Evolutionary conservation across 2,329 filamentous ascomycete genomes (phyloP).

Genomic region (Microcera coccophila): DNA sequence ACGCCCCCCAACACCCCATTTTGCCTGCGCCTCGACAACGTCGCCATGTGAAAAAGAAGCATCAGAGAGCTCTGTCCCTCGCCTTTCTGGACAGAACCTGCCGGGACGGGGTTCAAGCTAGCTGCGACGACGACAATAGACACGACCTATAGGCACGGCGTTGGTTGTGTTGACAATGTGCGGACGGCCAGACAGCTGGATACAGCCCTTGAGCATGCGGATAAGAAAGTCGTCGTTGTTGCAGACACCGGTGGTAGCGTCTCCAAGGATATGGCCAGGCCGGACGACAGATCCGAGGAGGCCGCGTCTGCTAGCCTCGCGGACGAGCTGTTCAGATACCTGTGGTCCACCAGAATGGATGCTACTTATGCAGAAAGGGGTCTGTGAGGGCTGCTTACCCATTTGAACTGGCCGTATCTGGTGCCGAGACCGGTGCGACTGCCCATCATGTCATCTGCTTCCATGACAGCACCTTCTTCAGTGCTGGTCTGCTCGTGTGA

Average conservation of each 20-base stretch:
- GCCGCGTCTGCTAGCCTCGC: constrained; percentile 74
- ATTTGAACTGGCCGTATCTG: constrained; percentile 90
- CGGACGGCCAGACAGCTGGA: constrained; percentile 71
- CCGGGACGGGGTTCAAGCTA: constrained; percentile 56
- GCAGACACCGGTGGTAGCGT: constrained; percentile 63
- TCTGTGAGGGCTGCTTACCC: too few species aligned
- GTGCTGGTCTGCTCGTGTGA: constrained; percentile 50
- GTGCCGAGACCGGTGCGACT: constrained; percentile 74
- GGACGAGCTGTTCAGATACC: constrained; percentile 63
- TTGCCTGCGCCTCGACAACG: constrained; percentile 65
- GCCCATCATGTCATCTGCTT: constrained; percentile 74
- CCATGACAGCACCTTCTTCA: constrained; percentile 63
- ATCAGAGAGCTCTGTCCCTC: constrained; percentile 34
- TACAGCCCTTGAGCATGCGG: constrained; percentile 79
- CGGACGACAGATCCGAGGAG: constrained; percentile 72
- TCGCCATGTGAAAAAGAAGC: constrained; percentile 68
- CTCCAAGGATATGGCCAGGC: constrained; percentile 80
- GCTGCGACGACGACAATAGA: constrained; percentile 73
- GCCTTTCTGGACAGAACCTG: constrained; percentile 22
- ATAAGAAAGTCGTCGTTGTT: constrained; percentile 90
- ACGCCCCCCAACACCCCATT: too few species aligned
- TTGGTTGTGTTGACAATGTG: constrained; percentile 85
- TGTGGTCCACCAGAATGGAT: too few species aligned
- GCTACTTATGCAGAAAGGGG: too few species aligned
- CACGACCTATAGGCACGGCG: constrained; percentile 80